Evolutionary conservation across 2,329 filamentous ascomycete genomes (phyloP).

Genomic region (Talaromyces funiculosus): DNA sequence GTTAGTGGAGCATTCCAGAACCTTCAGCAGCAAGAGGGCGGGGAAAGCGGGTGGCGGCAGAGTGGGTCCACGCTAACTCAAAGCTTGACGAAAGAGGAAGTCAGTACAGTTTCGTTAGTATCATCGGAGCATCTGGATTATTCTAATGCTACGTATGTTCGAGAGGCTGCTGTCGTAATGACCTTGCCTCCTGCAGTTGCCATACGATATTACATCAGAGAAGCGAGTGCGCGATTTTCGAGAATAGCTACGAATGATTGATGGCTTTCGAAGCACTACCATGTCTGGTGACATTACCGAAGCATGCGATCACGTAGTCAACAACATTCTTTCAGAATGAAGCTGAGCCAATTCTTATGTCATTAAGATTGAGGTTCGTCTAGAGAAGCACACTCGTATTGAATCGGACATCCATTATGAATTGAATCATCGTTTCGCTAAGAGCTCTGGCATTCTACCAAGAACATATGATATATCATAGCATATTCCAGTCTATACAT

Average conservation of each 20-base stretch:
- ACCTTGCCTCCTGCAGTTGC: not conserved
- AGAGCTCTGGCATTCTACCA: not conserved
- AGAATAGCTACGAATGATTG: not conserved
- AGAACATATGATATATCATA: not conserved
- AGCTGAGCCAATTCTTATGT: not conserved
- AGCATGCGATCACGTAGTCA: not conserved
- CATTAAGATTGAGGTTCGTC: not conserved
- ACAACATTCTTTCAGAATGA: not conserved
- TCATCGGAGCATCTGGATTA: not conserved
- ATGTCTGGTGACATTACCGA: not conserved
- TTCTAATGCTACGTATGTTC: not conserved
- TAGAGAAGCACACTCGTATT: too few relatives aligned
- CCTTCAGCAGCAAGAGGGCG: too few relatives aligned
- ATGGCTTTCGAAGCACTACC: not conserved
- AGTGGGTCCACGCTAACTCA: not conserved
- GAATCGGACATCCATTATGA: too few relatives aligned
- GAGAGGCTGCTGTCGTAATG: too few relatives aligned
- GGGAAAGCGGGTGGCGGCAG: not conserved
- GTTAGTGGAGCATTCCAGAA: conserved; percentile 13
- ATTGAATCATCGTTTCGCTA: too few relatives aligned
- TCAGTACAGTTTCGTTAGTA: not conserved
- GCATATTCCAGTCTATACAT: too few relatives aligned
- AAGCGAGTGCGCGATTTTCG: not conserved
- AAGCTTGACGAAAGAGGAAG: conserved; percentile 2
- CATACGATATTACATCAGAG: not conserved